Conservation (phyloP, 2,329 filamentous ascomycete genomes). For the Cadophora gregata region DNA sequence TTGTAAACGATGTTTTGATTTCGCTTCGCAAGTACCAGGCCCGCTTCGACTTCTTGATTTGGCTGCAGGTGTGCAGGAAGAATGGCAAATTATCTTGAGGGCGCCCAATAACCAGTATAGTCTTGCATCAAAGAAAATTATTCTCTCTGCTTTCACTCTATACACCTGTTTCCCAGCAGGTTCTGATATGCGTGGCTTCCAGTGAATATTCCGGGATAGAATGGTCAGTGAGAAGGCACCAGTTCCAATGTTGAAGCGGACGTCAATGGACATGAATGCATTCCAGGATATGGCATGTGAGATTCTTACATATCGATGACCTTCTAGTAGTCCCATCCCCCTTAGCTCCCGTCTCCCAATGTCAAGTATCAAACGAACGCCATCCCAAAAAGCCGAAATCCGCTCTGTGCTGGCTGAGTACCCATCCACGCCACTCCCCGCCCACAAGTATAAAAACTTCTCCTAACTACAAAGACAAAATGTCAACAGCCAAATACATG, state of each 20-base stretch:
- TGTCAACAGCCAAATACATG: background rate
- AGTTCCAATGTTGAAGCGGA: background rate
- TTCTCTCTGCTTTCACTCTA: no score
- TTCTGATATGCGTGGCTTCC: no score
- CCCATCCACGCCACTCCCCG: slow-evolving; percentile 2
- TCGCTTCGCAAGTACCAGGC: no score
- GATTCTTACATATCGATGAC: background rate
- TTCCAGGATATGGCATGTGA: background rate
- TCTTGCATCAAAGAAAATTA: no score
- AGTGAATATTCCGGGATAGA: no score
- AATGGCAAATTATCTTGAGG: no score
- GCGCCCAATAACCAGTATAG: no score
- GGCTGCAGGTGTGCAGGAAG: no score
- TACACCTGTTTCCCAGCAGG: no score
- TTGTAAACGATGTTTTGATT: no score
- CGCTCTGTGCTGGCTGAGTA: slow-evolving; percentile 8
- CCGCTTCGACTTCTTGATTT: no score
- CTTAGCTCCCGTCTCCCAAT: background rate
- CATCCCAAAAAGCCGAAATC: slow-evolving; percentile 16
- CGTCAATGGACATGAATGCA: slow-evolving; percentile 3
- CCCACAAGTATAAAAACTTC: slow-evolving; percentile 7
- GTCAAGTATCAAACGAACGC: slow-evolving; percentile 3
- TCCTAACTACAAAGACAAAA: background rate
- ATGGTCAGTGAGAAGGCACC: background rate
- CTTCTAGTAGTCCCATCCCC: background rate